A percentile compares a stretch with the other conserved stretches of the same genome.
Evolutionary conservation across 305 asterid species (phyloP).

Genomic region (Solanum chacoense): DNA sequence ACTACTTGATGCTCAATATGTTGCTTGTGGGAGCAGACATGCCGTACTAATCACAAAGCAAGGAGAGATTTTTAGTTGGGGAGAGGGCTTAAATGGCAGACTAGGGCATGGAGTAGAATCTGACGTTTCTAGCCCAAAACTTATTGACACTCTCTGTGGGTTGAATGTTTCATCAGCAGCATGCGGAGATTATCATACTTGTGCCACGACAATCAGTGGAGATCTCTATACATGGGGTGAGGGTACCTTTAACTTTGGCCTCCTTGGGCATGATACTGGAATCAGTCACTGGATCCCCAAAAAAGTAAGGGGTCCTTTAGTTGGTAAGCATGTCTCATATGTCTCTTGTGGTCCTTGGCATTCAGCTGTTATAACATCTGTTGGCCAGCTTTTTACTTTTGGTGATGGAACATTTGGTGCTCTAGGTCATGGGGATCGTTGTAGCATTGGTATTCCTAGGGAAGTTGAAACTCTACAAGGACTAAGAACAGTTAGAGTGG

Average conservation of each 20-base stretch:
- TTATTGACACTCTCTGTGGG: conserved; percentile 35
- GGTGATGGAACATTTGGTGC: conserved; percentile 87
- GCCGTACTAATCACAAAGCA: conserved; percentile 48
- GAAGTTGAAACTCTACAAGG: conserved; percentile 55
- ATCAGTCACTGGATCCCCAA: conserved; percentile 56
- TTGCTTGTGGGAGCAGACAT: conserved; percentile 56
- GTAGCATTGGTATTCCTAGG: conserved; percentile 39
- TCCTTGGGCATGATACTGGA: conserved; percentile 64
- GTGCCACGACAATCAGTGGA: conserved; percentile 53
- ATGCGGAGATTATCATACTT: conserved; percentile 70
- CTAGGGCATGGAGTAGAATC: conserved; percentile 72
- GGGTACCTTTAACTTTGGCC: conserved; percentile 43
- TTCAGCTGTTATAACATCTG: conserved; percentile 55
- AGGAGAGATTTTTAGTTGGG: conserved; percentile 65
- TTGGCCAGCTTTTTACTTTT: conserved; percentile 53
- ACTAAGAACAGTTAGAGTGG: conserved; percentile 27
- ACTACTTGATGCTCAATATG: conserved; percentile 33
- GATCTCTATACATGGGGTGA: conserved; percentile 77
- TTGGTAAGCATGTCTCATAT: conserved; percentile 32
- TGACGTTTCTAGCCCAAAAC: conserved; percentile 34
- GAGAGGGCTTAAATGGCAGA: conserved; percentile 54
- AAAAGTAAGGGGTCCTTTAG: conserved; percentile 41
- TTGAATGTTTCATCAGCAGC: conserved; percentile 33
- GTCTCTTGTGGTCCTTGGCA: conserved; percentile 83
- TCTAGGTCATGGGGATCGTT: conserved; percentile 56